These are phyloP conservation scores for Nemania sp. DNA, from an alignment of 2,329 filamentous ascomycete genomes.

Conservation along the genomic window DNA sequence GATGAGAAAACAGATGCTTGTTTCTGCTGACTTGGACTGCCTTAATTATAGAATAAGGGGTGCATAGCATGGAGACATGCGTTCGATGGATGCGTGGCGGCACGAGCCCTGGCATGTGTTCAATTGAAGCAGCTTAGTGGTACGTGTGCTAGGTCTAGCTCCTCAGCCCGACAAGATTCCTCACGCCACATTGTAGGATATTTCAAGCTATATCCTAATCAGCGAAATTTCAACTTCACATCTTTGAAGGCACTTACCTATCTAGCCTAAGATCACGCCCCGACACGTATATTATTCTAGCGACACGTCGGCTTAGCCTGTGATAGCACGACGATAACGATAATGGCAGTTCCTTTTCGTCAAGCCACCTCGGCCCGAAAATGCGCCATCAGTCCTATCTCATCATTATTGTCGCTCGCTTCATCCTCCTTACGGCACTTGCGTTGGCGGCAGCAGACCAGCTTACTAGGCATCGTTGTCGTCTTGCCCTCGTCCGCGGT, in stretches of 20 bases:
- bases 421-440: no score
- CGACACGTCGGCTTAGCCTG: slow-evolving; percentile 41
- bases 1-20: no score
- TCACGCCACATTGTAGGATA: not conserved
- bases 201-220: slow-evolving; percentile 5
- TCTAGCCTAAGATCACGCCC: slow-evolving; percentile 25
- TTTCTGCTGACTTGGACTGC: no score
- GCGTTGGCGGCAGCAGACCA: not conserved
- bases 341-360: no score
- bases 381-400: not conserved
- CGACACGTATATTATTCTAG: slow-evolving; percentile 39
- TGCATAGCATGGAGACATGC: no score
- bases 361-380: no score
- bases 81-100: no score
- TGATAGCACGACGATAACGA: no score
- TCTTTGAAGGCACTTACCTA: slow-evolving; percentile 16
- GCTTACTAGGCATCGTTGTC: slow-evolving; percentile 22
- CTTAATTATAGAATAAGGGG: no score
- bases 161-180: not conserved
- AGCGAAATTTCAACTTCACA: not conserved
- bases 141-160: not conserved
- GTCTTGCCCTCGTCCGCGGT: slow-evolving; percentile 27
- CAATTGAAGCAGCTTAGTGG: not conserved
- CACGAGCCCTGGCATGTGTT: no score
- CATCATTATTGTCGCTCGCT: not conserved